Evolutionary conservation across 306 rosid genomes (phyloP).

Genomic region (Purshia tridentata): DNA sequence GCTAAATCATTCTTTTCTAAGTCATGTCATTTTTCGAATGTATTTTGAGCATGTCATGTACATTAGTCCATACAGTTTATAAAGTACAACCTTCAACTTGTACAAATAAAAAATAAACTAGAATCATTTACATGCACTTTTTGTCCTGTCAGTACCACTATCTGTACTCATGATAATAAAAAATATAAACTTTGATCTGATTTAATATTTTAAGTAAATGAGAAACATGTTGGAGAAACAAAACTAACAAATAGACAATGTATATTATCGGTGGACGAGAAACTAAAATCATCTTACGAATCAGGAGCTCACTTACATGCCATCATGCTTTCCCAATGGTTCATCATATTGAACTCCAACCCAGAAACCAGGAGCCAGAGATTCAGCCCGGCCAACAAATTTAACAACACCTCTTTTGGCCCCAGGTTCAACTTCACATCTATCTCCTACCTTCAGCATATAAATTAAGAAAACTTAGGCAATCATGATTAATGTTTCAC

Average conservation of each 20-base stretch:
- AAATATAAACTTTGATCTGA: not conserved
- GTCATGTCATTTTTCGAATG: not conserved
- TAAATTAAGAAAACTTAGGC: not conserved
- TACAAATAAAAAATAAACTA: too few relatives aligned
- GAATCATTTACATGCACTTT: not conserved
- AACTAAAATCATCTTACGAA: not conserved
- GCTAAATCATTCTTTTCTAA: not conserved
- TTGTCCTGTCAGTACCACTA: not conserved
- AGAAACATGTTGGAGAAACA: not conserved
- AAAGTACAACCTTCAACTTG: not conserved
- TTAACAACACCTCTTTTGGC: slow-evolving; percentile 76
- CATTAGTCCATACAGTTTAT: not conserved
- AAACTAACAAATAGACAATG: slow-evolving; percentile 3
- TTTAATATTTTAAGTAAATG: not conserved
- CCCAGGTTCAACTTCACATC: slow-evolving; percentile 96
- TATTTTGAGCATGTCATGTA: not conserved
- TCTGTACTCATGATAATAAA: not conserved
- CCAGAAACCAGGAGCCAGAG: slow-evolving; percentile 92
- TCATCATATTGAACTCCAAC: slow-evolving; percentile 93
- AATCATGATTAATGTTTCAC: not conserved
- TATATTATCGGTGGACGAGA: not conserved
- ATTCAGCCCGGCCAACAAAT: slow-evolving; percentile 72
- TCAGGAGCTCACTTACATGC: slow-evolving; percentile 59
- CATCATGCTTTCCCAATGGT: slow-evolving; percentile 96
- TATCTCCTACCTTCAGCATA: slow-evolving; percentile 69